Percentiles rank a stretch among this genome's conserved stretches.
These are phyloP conservation scores for Suillus spraguei DNA, from an alignment of 768 basidiomycete species.

Conservation along the genomic window DNA sequence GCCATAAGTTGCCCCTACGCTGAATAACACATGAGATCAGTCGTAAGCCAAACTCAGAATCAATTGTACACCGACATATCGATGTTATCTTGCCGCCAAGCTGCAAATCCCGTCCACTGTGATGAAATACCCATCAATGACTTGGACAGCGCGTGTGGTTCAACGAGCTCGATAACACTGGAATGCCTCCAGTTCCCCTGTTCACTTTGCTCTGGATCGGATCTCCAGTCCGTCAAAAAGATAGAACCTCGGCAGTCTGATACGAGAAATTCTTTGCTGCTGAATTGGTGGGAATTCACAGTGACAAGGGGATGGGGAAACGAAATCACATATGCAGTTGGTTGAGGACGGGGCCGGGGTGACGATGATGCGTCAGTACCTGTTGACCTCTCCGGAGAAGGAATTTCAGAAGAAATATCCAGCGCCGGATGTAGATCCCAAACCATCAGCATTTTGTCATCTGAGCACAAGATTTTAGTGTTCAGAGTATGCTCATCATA, in stretches of 20 bases:
- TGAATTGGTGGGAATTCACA: conserved; percentile 69
- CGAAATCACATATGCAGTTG: conserved; percentile 74
- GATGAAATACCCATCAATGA: conserved; percentile 46
- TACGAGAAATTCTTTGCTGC: conserved; percentile 79
- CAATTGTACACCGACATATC: conserved; percentile 62
- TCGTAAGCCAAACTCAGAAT: not conserved
- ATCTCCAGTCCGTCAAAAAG: conserved; percentile 83
- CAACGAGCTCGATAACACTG: conserved; percentile 70
- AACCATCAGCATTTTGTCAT: conserved; percentile 84
- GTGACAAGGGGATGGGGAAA: conserved; percentile 74
- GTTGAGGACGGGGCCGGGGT: conserved; percentile 53
- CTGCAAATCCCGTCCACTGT: conserved; percentile 59
- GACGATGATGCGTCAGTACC: conserved; percentile 32
- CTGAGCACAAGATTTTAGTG: conserved; percentile 35
- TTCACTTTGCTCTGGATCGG: conserved; percentile 58
- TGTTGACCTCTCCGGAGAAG: conserved; percentile 35
- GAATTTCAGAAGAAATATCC: conserved; percentile 42
- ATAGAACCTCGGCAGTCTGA: conserved; percentile 74
- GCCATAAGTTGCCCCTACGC: conserved; percentile 77
- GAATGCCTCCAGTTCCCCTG: conserved; percentile 61
- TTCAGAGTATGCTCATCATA: not conserved
- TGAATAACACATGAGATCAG: conserved; percentile 28
- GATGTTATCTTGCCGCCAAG: conserved; percentile 69
- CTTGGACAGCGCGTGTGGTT: conserved; percentile 64
- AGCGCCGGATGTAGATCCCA: conserved; percentile 77